A percentile compares a stretch with the other conserved stretches of the same genome.
Conservation (phyloP, 2,329 filamentous ascomycete species). For the Fusarium keratoplasticum region DNA sequence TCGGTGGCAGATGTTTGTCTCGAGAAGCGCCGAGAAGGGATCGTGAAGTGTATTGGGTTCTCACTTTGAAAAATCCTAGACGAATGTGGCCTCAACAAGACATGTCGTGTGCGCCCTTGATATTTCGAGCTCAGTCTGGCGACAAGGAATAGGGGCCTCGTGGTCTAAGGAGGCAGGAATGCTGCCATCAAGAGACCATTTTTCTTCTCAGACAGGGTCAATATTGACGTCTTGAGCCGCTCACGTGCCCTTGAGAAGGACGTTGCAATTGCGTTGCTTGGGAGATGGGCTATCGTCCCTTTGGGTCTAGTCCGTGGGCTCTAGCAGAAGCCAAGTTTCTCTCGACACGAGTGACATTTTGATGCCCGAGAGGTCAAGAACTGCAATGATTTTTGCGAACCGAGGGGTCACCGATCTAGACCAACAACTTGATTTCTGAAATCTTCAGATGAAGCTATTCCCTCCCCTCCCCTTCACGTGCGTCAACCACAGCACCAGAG, state of each 20-base stretch:
- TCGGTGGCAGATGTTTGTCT: neutral
- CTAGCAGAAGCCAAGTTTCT: constrained; percentile 23
- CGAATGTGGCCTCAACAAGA: neutral
- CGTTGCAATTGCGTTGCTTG: constrained; percentile 20
- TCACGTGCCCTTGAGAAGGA: constrained; percentile 4
- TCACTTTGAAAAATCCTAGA: neutral
- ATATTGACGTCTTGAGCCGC: neutral
- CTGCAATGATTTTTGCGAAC: neutral
- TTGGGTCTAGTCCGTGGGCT: constrained; percentile 20
- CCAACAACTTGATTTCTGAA: neutral
- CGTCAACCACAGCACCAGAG: constrained; percentile 21
- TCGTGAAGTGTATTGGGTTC: neutral
- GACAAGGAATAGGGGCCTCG: neutral
- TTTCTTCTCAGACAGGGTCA: neutral
- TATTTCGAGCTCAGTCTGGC: neutral
- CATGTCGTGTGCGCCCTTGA: constrained; percentile 24
- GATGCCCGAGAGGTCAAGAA: neutral
- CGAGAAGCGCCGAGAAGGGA: neutral
- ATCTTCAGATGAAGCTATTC: neutral
- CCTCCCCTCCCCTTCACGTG: constrained; percentile 23
- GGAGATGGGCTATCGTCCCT: constrained; percentile 22
- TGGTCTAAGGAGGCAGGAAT: neutral
- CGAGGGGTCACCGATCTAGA: neutral
- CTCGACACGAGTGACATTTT: neutral
- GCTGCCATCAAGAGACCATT: neutral